A percentile compares a stretch with the other conserved stretches of the same genome.
These are phyloP conservation scores for Trichophaea hybrida DNA, from an alignment of 2,329 filamentous ascomycete genomes.

Conservation along the genomic window DNA sequence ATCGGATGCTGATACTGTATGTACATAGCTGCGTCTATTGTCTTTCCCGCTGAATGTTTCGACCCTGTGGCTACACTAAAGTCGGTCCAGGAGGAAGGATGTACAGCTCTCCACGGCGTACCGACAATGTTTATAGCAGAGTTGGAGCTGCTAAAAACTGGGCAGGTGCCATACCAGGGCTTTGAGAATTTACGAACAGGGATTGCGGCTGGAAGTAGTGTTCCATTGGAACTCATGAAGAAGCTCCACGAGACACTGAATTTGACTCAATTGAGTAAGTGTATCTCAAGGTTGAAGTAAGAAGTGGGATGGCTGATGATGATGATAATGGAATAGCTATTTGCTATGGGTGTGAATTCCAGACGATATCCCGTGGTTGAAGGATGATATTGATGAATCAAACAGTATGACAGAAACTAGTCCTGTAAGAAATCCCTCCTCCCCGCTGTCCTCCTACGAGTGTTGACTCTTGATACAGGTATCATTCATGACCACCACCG, in stretches of 20 bases:
- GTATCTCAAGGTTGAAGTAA: not conserved
- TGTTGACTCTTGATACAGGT: constrained; percentile 28
- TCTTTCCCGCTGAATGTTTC: constrained; percentile 79
- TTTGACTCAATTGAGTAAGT: constrained; percentile 48
- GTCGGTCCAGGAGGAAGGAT: constrained; percentile 47
- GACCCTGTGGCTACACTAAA: constrained; percentile 58
- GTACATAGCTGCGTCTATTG: constrained; percentile 44
- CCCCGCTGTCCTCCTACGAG: not conserved
- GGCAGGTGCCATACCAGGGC: constrained; percentile 36
- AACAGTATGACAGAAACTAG: constrained; percentile 80
- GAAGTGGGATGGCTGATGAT: not conserved
- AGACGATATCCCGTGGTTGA: not conserved
- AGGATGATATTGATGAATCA: not conserved
- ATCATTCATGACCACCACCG: constrained; percentile 62
- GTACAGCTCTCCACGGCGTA: constrained; percentile 43
- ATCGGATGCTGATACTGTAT: constrained; percentile 35
- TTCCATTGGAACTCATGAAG: constrained; percentile 69
- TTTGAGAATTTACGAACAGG: constrained; percentile 65
- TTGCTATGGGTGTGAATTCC: constrained; percentile 16
- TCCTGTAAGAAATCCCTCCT: constrained; percentile 38
- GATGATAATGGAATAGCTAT: constrained; percentile 12
- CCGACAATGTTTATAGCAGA: constrained; percentile 90
- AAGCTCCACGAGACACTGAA: constrained; percentile 60
- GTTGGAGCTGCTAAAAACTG: constrained; percentile 56
- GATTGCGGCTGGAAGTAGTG: constrained; percentile 75